phyloP scores from a whole-genome alignment of 495 filamentous ascomycete genomes.

The Xylaria bambusicola region DNA sequence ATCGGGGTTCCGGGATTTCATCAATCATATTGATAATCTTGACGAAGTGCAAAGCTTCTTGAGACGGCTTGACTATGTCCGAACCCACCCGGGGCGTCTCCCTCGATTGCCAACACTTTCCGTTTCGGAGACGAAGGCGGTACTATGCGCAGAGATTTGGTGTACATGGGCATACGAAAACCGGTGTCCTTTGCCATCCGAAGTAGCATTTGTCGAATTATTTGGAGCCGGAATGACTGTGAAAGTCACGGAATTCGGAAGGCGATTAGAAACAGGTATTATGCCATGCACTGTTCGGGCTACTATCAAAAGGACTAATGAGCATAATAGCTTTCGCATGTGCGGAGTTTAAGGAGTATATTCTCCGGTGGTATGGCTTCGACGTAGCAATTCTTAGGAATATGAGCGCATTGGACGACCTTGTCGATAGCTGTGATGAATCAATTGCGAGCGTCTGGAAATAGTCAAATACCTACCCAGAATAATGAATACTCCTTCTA shows the following conservation, averaged over 20 bases:
- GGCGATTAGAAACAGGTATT: not conserved
- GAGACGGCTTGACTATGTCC: not conserved
- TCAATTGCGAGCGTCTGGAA: not conserved
- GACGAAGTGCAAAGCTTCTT: not conserved
- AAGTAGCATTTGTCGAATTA: not conserved
- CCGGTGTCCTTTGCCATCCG: not conserved
- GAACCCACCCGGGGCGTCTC: not conserved
- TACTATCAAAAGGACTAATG: not conserved
- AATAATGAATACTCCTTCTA: too few relatives aligned
- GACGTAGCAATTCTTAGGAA: not conserved
- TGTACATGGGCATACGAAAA: conserved; percentile 1
- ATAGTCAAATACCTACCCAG: too few relatives aligned
- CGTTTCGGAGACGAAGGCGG: not conserved
- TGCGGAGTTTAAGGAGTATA: not conserved
- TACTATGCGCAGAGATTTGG: conserved; percentile 13
- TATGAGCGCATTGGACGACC: not conserved
- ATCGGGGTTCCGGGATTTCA: not conserved
- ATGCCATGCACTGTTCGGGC: not conserved
- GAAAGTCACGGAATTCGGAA: not conserved
- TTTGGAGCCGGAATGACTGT: not conserved
- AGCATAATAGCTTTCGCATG: not conserved
- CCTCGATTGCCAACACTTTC: not conserved
- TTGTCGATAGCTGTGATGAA: not conserved
- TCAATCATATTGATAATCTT: not conserved
- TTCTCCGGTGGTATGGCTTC: not conserved